Evolutionary conservation across 1,284 basidiomycete genomes (phyloP), one percentile per base, ranked within the genome.

Genomic region (Cutaneotrichosporon dermatis): DNA sequence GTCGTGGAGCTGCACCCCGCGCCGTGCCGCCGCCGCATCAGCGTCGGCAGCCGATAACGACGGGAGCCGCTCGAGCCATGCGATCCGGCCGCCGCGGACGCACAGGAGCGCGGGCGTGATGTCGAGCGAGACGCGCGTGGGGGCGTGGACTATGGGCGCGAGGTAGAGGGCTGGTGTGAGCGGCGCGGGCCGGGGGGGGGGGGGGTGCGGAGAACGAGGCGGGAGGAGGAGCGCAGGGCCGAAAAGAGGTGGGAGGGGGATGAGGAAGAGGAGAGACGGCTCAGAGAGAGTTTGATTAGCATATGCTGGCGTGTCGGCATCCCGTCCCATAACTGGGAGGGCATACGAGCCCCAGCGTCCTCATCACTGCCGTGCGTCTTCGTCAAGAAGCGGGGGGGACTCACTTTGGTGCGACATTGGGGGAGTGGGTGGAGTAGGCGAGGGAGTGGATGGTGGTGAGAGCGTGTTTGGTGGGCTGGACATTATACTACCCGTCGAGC

Each of bases 71-170:
- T 84, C 83, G 52, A 89, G 76, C 85, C 88, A 90, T 35, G 83
- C 82, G 49, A 92, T 87, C 50, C 81, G 77, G 2, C 90, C 90
- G 0, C 80, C 69, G 51, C 78, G 80, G 25, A 92, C 84, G 15
- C 80, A 83, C 15, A 93, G 70, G 25, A 91, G 78, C 60, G 84
- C 83, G 1, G 85, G 82, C 39, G 84, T 78, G 42, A 84, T 82
- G 57, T 82, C 79, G 67, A 86, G 85, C 50, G 79, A 65, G 0
- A 80, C 80, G 11, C 85, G 79, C 9, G 81, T 82, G n/a, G 79
- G 69, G 0, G 89, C 86, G 69, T 85, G 88, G 65, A 92, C 80
- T 59, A 89, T 74, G 7, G 85, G 78, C 39, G 88, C 88, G 66
- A 87, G 42, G 43, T 44, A 46, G 53, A 54, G 53, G n/a, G 36